These are phyloP conservation scores for Cryphonectria japonica DNA, from an alignment of 2,329 filamentous ascomycete genomes.

Conservation along the genomic window DNA sequence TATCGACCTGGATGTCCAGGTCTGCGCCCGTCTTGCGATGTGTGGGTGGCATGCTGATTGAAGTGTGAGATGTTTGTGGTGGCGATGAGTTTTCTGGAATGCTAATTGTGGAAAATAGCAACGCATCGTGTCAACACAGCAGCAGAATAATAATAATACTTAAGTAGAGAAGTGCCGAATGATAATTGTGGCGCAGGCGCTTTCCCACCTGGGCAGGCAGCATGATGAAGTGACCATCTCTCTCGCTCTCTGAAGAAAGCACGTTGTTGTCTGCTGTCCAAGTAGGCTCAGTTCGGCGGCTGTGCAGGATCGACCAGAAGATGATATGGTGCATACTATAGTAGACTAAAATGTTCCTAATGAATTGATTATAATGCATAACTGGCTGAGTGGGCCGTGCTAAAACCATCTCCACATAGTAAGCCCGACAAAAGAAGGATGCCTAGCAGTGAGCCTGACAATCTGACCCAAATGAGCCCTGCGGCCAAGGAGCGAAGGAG, in stretches of 20 bases:
- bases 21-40: neutral
- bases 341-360: neutral
- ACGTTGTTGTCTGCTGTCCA: neutral
- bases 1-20: slow-evolving; percentile 23
- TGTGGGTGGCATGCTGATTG: slow-evolving; percentile 17
- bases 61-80: neutral
- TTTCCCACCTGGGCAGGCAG: neutral
- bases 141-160: neutral
- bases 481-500: neutral
- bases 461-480: neutral
- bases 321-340: neutral
- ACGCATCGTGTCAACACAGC: neutral
- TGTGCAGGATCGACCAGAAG: neutral
- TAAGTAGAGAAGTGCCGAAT: neutral
- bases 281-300: neutral
- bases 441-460: neutral
- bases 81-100: too few relatives aligned
- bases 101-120: neutral
- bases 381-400: neutral
- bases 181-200: neutral
- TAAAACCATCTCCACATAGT: neutral
- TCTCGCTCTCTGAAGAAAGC: neutral
- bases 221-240: neutral
- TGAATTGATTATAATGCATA: neutral
- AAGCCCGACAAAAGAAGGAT: neutral